Base-by-base conservation (phyloP, 345 rosid species). In the Gynandropsis gynandra region DNA sequence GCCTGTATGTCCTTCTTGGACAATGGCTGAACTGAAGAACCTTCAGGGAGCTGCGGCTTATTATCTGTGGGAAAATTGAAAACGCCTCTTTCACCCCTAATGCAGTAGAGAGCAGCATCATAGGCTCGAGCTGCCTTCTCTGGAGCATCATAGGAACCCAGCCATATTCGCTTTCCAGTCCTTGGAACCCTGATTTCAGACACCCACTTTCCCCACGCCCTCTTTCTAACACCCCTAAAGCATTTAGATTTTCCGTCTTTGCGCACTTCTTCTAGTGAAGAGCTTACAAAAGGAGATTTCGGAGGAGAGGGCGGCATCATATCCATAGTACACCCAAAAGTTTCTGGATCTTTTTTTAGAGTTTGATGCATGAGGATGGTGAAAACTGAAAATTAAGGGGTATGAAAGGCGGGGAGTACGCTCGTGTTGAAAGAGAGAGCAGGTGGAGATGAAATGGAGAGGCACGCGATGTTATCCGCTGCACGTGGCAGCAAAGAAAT, bases 121-220 rank as follows among this genome's bases (percentile, higher is more conserved):
- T 70, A 68, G 29, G 76, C 81, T 58, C 76, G 58, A 38, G 81
- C 81, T 54, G 81, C 78, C 54, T 64, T 70, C 56, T 73, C 73
- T 14, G 74, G 70, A 52, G 61, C 38, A 64, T 73, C 78, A 52
- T 63, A 76, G 14, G 78, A 70, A 12, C 78, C 81, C 54, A 76
- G 69, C 81, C 78, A 76, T 48, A 76, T 67, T 34, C 76, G 55
- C 18, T 17, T 51, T 54, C 74, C 74, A 27, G 61, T 57, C 61
- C 43, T 74, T 52, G 79, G 75, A 64, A 74, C 65, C 48, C 75
- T 66, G 50, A 74, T 66, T 61, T 70, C 75, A 52, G 73, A 66
- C 52, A 70, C 79, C 75, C 75, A 74, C 19, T 74, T 74, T 1
- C 75, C 75, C 72, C 72, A 63, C 0, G 79, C 44, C 65, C 75